Conservation (phyloP, 257 asterid genomes). For the Agastache rugosa region DNA sequence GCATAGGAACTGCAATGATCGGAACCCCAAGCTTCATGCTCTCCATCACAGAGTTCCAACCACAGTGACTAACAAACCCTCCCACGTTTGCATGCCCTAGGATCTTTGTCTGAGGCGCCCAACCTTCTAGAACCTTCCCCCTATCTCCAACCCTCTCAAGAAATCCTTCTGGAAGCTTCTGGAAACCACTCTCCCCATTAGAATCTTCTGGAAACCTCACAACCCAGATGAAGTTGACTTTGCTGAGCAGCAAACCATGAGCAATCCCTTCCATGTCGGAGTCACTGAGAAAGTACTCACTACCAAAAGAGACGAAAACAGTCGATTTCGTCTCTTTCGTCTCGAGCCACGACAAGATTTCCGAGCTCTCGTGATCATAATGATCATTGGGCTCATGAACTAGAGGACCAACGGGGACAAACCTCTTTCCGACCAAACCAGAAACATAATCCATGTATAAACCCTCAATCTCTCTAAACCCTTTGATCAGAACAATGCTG, state of each 20-base stretch:
- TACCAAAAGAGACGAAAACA: slow-evolving; percentile 48
- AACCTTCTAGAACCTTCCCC: slow-evolving; percentile 49
- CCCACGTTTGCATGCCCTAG: slow-evolving; percentile 41
- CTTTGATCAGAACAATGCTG: slow-evolving; percentile 42
- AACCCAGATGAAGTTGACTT: slow-evolving; percentile 54
- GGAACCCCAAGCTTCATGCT: slow-evolving; percentile 54
- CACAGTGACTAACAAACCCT: slow-evolving; percentile 55
- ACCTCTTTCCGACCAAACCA: slow-evolving; percentile 16
- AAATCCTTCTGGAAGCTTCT: slow-evolving; percentile 46
- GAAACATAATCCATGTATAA: slow-evolving; percentile 37
- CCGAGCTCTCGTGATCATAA: neutral
- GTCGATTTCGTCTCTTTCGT: slow-evolving; percentile 41
- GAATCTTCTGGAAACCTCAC: slow-evolving; percentile 44
- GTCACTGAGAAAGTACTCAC: slow-evolving; percentile 45
- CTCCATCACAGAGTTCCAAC: slow-evolving; percentile 54
- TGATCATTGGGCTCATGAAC: slow-evolving; percentile 38
- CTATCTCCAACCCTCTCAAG: slow-evolving; percentile 39
- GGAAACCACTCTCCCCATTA: slow-evolving; percentile 15
- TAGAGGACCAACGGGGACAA: slow-evolving; percentile 45
- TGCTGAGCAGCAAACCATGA: slow-evolving; percentile 44
- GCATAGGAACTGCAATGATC: slow-evolving; percentile 51
- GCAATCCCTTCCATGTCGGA: slow-evolving; percentile 46
- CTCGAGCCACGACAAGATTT: slow-evolving; percentile 46
- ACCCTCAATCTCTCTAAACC: slow-evolving; percentile 42
- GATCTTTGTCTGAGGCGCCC: slow-evolving; percentile 49